phyloP scores from a whole-genome alignment of 2,329 filamentous ascomycete genomes.

The Alternaria incomplexa region DNA sequence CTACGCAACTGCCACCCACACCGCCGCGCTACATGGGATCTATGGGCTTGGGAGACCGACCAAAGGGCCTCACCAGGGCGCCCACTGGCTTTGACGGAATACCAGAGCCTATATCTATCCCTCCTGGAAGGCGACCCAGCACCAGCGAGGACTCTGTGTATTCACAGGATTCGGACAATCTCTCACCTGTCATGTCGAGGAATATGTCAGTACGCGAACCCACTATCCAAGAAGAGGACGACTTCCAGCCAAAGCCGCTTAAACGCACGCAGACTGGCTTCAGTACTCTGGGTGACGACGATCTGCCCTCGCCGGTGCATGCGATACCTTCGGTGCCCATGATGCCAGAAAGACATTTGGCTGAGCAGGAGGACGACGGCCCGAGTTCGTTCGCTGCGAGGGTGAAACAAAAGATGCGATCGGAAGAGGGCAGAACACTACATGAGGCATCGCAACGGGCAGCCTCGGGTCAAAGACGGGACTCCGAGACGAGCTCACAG shows the following conservation, averaged over 20 bases:
- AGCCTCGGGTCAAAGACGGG: conserved; percentile 25
- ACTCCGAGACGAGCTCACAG: conserved; percentile 41
- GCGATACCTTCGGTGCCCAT: conserved; percentile 34
- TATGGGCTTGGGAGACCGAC: conserved; percentile 46
- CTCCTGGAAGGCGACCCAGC: conserved; percentile 27
- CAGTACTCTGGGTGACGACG: conserved; percentile 27
- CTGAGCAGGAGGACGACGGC: conserved; percentile 28
- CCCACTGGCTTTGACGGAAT: conserved; percentile 43
- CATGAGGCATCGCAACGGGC: conserved; percentile 50
- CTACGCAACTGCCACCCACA: conserved; percentile 29
- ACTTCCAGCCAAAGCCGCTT: conserved; percentile 62
- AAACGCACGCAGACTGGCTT: conserved; percentile 65
- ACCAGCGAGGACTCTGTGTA: conserved; percentile 42
- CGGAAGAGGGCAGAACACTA: conserved; percentile 59
- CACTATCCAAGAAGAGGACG: conserved; percentile 48
- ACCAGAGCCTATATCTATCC: conserved; percentile 13
- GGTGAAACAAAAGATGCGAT: conserved; percentile 59
- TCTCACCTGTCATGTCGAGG: conserved; percentile 29
- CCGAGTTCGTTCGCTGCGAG: conserved; percentile 54
- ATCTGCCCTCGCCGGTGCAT: conserved; percentile 55
- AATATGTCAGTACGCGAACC: conserved; percentile 37
- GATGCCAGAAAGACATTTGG: conserved; percentile 31
- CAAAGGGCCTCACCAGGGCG: conserved; percentile 36
- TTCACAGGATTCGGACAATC: conserved; percentile 40
- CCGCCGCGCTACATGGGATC: conserved; percentile 36